Evolutionary conservation across 495 filamentous ascomycete species (phyloP).

Genomic region (Cercophora samala): DNA sequence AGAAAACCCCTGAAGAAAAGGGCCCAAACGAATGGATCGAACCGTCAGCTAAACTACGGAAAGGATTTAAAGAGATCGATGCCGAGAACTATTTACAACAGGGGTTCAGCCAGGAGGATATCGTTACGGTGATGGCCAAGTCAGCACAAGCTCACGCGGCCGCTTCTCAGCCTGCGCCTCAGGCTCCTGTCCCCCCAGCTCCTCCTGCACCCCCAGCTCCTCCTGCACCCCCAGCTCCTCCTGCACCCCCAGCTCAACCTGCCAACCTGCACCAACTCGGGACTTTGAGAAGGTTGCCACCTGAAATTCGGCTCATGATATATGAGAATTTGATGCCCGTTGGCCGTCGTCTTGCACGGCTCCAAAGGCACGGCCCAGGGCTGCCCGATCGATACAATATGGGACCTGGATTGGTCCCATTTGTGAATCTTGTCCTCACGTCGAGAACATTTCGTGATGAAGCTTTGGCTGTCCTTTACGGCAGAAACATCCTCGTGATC

Average conservation of each 20-base stretch:
- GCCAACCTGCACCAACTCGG: background rate
- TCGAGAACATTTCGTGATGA: background rate
- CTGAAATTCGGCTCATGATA: background rate
- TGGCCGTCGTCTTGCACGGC: background rate
- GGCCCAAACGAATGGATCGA: no score
- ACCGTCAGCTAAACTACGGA: no score
- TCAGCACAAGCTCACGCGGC: background rate
- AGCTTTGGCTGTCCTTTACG: background rate
- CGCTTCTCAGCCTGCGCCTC: background rate
- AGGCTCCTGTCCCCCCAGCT: background rate
- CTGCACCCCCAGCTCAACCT: background rate
- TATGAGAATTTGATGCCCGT: background rate
- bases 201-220: no score
- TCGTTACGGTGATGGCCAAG: background rate
- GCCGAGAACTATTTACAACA: no score
- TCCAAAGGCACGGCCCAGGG: background rate
- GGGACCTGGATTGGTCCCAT: no score
- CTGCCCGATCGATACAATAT: no score
- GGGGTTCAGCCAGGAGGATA: no score
- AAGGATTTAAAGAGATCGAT: no score
- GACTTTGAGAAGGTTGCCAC: background rate
- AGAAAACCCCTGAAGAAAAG: background rate
- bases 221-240: background rate
- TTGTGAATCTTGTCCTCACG: background rate
- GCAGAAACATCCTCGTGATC: background rate